Evolutionary conservation across 1,139 yeast genomes (phyloP).

Genomic region (Keqinozyma sinolaborantium): DNA sequence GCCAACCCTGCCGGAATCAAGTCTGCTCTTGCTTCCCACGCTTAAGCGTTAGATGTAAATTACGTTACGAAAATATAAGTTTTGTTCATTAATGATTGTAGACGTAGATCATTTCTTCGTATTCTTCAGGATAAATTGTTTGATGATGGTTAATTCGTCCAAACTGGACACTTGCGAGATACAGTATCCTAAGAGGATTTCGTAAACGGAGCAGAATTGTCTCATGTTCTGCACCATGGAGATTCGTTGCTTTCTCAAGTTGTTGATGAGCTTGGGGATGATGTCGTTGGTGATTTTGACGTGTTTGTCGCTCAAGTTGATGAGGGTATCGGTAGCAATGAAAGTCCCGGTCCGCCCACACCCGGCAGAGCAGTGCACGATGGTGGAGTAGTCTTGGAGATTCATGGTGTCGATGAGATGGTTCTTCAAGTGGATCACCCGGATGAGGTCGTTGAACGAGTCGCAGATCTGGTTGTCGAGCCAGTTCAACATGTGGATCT

Average conservation of each 20-base stretch:
- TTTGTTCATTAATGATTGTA: too few species aligned
- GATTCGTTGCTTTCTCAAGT: slow-evolving; percentile 65
- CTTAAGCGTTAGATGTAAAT: too few species aligned
- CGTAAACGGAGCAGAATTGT: slow-evolving; percentile 73
- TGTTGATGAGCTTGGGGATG: slow-evolving; percentile 48
- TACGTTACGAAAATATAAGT: too few species aligned
- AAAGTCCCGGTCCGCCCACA: slow-evolving; percentile 92
- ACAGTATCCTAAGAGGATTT: slow-evolving; percentile 23
- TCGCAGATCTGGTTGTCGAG: slow-evolving; percentile 48
- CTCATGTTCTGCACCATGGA: slow-evolving; percentile 83
- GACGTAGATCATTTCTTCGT: too few species aligned
- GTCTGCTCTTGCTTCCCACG: slow-evolving; percentile 58
- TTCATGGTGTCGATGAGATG: slow-evolving; percentile 18
- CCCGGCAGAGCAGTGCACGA: slow-evolving; percentile 89
- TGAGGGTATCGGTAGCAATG: slow-evolving; percentile 66
- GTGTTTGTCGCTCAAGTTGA: slow-evolving; percentile 27
- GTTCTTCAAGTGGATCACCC: slow-evolving; percentile 37
- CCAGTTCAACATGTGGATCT: slow-evolving; percentile 51
- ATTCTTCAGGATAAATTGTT: background rate
- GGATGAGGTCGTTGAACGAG: slow-evolving; percentile 38
- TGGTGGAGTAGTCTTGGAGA: slow-evolving; percentile 34
- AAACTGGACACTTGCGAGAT: background rate
- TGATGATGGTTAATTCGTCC: background rate
- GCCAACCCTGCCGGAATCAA: slow-evolving; percentile 83
- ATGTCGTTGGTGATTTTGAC: slow-evolving; percentile 25